These are phyloP conservation scores for Aspergillus pseudoviridinutans DNA, from an alignment of 2,329 filamentous ascomycete genomes.

Conservation along the genomic window DNA sequence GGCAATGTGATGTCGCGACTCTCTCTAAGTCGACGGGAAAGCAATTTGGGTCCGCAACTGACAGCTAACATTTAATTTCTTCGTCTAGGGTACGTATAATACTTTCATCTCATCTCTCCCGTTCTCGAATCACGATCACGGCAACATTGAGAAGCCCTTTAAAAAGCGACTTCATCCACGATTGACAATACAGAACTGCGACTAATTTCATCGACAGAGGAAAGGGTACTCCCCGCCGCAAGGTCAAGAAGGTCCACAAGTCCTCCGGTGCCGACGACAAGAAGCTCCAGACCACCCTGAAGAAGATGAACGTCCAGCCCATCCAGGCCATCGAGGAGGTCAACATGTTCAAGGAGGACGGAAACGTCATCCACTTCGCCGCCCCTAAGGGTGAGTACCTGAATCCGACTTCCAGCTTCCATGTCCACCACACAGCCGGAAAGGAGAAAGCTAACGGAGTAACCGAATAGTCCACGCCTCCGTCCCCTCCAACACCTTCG, in stretches of 20 bases:
- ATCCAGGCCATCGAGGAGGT: constrained; percentile 99
- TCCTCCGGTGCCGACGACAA: constrained; percentile 95
- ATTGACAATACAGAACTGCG: constrained; percentile 13
- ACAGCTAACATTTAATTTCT: constrained; percentile 2
- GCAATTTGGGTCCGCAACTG: background rate
- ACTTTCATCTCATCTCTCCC: background rate
- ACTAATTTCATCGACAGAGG: constrained; percentile 55
- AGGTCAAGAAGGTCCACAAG: constrained; percentile 97
- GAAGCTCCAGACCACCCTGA: constrained; percentile 95
- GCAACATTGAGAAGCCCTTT: background rate
- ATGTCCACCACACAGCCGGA: background rate
- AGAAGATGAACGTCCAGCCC: constrained; percentile 99
- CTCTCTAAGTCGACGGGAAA: background rate
- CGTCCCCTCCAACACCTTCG: constrained; percentile 97
- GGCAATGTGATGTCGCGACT: background rate
- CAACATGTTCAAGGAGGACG: constrained; percentile 99
- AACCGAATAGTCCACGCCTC: constrained; percentile 76
- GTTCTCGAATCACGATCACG: background rate
- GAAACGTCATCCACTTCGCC: constrained; percentile 99
- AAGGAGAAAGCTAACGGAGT: background rate
- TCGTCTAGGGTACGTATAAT: constrained; percentile 10
- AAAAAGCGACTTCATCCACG: background rate
- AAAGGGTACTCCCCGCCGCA: constrained; percentile 96
- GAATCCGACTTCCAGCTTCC: background rate
- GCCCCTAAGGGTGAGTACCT: constrained; percentile 81